Conservation (phyloP, 2,329 filamentous ascomycete genomes). For the Raffaelea ambrosiae region DNA sequence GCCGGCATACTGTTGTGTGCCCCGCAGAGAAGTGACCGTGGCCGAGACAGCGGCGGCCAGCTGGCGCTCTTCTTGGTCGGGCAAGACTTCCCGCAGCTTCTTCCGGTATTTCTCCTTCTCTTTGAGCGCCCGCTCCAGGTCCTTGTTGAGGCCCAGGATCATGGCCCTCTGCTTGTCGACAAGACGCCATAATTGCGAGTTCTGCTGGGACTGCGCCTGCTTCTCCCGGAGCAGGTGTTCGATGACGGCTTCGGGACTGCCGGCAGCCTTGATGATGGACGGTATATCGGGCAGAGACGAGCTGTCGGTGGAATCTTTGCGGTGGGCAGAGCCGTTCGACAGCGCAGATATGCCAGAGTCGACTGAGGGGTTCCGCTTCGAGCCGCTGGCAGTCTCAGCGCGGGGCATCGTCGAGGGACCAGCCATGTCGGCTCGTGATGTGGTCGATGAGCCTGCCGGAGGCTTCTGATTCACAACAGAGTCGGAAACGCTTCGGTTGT, state of each 20-base stretch:
- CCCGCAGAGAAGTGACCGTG: neutral
- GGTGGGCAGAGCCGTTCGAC: slow-evolving; percentile 50
- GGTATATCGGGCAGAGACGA: slow-evolving; percentile 64
- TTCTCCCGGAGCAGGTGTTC: slow-evolving; percentile 87
- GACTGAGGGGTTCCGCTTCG: slow-evolving; percentile 74
- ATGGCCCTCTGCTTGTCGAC: slow-evolving; percentile 95
- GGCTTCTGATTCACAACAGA: slow-evolving; percentile 33
- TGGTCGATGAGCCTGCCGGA: slow-evolving; percentile 28
- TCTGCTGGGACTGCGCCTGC: slow-evolving; percentile 78
- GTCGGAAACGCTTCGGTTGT: slow-evolving; percentile 35
- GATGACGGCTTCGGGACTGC: slow-evolving; percentile 82
- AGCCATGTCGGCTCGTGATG: slow-evolving; percentile 36
- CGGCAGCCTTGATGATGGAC: slow-evolving; percentile 71
- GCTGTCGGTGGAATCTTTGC: slow-evolving; percentile 48
- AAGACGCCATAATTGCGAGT: slow-evolving; percentile 85
- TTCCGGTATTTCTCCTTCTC: slow-evolving; percentile 92
- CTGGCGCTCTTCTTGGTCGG: slow-evolving; percentile 15
- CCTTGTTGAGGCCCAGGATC: slow-evolving; percentile 89
- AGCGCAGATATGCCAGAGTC: slow-evolving; percentile 84
- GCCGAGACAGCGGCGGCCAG: neutral
- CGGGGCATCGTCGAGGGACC: slow-evolving; percentile 32
- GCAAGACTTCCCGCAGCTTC: slow-evolving; percentile 70
- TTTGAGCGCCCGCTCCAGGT: slow-evolving; percentile 81
- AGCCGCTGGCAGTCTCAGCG: slow-evolving; percentile 28
- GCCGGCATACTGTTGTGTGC: too few relatives aligned